These are phyloP conservation scores for Sabuloglossum arenarium DNA, from an alignment of 495 filamentous ascomycete species.

Conservation along the genomic window DNA sequence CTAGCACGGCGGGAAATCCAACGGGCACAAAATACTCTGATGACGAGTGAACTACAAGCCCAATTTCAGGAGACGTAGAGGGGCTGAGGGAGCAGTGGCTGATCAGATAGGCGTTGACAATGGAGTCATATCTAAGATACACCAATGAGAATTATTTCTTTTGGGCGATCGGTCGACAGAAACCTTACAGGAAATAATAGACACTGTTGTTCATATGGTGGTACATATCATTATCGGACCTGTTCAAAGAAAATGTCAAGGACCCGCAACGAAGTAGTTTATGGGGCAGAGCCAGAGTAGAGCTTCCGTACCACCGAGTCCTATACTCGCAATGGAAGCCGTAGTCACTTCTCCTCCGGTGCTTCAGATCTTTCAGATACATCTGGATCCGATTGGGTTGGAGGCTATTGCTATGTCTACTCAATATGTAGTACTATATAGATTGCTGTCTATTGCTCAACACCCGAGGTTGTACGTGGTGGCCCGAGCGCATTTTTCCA, in stretches of 20 bases:
- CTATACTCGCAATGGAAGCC: conserved; percentile 61
- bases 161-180: neutral
- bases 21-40: conserved; percentile 71
- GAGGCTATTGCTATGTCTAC: neutral
- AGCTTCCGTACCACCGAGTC: conserved; percentile 52
- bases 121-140: conserved; percentile 41
- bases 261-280: neutral
- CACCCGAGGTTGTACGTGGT: neutral
- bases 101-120: conserved; percentile 81
- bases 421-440: no score
- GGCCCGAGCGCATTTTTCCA: neutral
- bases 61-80: conserved; percentile 43
- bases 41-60: conserved; percentile 63
- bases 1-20: conserved; percentile 62
- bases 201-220: conserved; percentile 67
- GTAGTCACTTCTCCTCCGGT: conserved; percentile 50
- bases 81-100: conserved; percentile 57
- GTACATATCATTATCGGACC: conserved; percentile 95
- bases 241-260: conserved; percentile 14
- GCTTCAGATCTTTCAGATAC: conserved; percentile 31
- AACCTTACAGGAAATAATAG: conserved; percentile 46
- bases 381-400: conserved; percentile 2
- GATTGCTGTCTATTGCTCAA: no score
- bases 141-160: neutral
- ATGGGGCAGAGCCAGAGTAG: neutral